phyloP scores from a whole-genome alignment of 2,329 filamentous ascomycete species.

The Aspergillus brunneoviolaceus region DNA sequence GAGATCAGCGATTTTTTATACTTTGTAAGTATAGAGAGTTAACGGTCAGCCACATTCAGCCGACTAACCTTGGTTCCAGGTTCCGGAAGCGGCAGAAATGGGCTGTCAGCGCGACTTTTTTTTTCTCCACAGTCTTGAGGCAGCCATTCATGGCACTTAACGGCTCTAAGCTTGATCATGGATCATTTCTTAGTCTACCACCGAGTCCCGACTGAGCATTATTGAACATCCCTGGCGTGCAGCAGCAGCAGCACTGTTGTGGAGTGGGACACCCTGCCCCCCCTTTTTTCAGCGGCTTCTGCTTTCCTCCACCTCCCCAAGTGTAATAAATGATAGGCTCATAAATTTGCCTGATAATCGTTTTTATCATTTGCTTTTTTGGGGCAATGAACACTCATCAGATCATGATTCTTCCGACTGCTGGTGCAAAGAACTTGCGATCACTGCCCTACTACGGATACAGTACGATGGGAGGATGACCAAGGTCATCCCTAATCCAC shows the following conservation, averaged over 20 bases:
- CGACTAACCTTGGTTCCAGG: not conserved
- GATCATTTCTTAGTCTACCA: not conserved
- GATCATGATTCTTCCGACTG: not conserved
- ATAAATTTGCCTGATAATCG: not conserved
- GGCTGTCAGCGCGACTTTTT: not conserved
- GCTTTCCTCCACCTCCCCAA: too few species aligned
- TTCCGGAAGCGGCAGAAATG: not conserved
- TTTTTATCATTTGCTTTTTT: slow-evolving; percentile 1
- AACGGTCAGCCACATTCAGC: not conserved
- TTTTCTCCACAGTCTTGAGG: not conserved
- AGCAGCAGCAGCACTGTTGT: not conserved
- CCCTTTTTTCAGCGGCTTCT: not conserved
- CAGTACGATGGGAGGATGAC: not conserved
- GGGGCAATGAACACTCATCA: not conserved
- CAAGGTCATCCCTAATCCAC: not conserved
- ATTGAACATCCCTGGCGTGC: not conserved
- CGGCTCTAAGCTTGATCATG: not conserved
- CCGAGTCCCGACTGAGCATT: not conserved
- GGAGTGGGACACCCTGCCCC: not conserved
- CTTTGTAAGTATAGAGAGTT: not conserved
- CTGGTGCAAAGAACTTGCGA: not conserved
- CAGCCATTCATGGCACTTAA: not conserved
- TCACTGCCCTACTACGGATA: not conserved
- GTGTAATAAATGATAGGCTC: too few species aligned
- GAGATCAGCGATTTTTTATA: not conserved